Evolutionary conservation across 1,284 basidiomycete genomes (phyloP).

Genomic region (Fomitopsis schrenkii): DNA sequence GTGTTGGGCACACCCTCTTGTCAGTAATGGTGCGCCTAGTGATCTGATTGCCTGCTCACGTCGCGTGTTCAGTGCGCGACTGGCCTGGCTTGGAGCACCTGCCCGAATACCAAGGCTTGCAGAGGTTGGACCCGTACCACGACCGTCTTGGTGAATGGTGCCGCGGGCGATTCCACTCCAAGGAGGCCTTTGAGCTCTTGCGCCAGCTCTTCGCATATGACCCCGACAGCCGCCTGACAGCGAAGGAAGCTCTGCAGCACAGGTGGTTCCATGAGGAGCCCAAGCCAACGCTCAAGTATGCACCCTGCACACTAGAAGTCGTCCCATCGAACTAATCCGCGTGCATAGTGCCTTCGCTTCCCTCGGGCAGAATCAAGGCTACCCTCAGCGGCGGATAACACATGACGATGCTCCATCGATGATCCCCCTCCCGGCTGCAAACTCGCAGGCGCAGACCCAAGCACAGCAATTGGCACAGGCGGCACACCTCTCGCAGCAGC

Average conservation of each 20-base stretch:
- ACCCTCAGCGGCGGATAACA: slow-evolving; percentile 70
- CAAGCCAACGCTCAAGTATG: slow-evolving; percentile 69
- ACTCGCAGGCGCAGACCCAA: slow-evolving; percentile 33
- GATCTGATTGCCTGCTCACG: neutral
- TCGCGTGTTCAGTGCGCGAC: slow-evolving; percentile 52
- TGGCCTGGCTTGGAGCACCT: slow-evolving; percentile 89
- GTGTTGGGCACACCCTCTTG: slow-evolving; percentile 88
- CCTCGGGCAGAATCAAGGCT: slow-evolving; percentile 52
- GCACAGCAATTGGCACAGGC: slow-evolving; percentile 35
- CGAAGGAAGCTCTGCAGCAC: slow-evolving; percentile 78
- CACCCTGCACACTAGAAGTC: neutral
- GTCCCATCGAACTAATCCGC: neutral
- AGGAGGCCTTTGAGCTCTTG: slow-evolving; percentile 80
- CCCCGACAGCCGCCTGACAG: slow-evolving; percentile 83
- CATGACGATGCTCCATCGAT: slow-evolving; percentile 78
- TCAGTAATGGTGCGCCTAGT: slow-evolving; percentile 28
- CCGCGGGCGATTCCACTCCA: slow-evolving; percentile 54
- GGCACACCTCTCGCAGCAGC: slow-evolving; percentile 27
- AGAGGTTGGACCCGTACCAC: slow-evolving; percentile 72
- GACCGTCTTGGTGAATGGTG: slow-evolving; percentile 82
- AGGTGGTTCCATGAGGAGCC: slow-evolving; percentile 80
- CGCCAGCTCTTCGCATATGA: slow-evolving; percentile 85
- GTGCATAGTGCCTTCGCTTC: slow-evolving; percentile 57
- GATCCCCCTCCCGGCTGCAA: slow-evolving; percentile 52
- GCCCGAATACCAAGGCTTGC: slow-evolving; percentile 86